phyloP scores from a whole-genome alignment of 2,329 filamentous ascomycete genomes.

The Claviceps lovelessii region DNA sequence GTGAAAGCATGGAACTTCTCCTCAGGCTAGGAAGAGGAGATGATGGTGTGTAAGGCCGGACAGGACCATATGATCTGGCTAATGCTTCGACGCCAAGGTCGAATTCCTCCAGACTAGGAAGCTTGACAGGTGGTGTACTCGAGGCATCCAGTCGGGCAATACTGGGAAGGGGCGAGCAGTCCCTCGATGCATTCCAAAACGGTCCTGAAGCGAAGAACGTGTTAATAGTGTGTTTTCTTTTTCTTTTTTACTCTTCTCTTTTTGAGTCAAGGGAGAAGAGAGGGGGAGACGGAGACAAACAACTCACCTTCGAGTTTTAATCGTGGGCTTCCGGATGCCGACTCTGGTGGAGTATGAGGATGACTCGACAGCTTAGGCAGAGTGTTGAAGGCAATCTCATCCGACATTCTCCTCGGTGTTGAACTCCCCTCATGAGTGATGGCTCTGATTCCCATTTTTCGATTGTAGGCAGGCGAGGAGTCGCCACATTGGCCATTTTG shows the following conservation, averaged over 20 bases:
- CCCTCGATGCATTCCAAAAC: conserved; percentile 6
- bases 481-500: conserved; percentile 7
- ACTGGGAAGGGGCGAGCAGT: conserved; percentile 15
- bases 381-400: conserved; percentile 11
- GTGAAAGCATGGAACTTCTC: conserved; percentile 12
- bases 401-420: conserved; percentile 9
- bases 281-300: too few species aligned
- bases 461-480: conserved; percentile 5
- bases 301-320: conserved; percentile 18
- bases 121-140: conserved; percentile 11
- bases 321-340: conserved; percentile 21
- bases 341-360: conserved; percentile 18
- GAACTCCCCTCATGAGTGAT: conserved; percentile 9
- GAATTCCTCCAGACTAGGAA: conserved; percentile 24
- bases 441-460: conserved; percentile 11
- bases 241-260: too few species aligned
- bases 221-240: too few species aligned
- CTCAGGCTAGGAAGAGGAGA: conserved; percentile 16
- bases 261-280: too few species aligned
- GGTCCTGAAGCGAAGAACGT: too few species aligned
- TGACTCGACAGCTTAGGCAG: conserved; percentile 9
- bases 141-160: conserved; percentile 8
- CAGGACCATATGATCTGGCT: conserved; percentile 17
- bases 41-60: conserved; percentile 14
- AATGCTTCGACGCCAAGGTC: conserved; percentile 24